Percentiles rank a stretch among this genome's conserved stretches.
phyloP scores from a whole-genome alignment of 768 basidiomycete genomes.

The Rhodotorula kratochvilovae region DNA sequence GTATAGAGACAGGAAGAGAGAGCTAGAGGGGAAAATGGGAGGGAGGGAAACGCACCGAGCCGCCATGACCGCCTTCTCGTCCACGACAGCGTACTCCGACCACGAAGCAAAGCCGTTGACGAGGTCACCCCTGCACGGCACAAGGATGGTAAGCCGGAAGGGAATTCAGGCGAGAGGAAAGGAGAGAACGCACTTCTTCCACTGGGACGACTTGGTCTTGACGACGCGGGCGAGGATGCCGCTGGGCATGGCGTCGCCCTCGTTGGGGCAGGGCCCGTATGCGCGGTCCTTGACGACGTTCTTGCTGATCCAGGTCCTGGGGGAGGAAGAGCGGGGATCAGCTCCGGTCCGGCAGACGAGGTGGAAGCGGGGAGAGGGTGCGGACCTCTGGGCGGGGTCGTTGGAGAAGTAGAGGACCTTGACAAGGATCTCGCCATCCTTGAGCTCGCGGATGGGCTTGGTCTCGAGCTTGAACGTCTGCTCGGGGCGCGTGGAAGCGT shows the following conservation, averaged over 20 bases:
- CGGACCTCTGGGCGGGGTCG: slow-evolving; percentile 43
- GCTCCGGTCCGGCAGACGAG: too few relatives aligned
- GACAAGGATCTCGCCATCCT: slow-evolving; percentile 42
- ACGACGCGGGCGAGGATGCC: slow-evolving; percentile 18
- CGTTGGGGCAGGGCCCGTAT: slow-evolving; percentile 20
- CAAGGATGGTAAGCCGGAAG: background rate
- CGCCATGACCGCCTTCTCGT: background rate
- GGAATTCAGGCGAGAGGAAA: rapidly evolving
- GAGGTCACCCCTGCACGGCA: background rate
- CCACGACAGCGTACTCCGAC: slow-evolving; percentile 10
- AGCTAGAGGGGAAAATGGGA: background rate
- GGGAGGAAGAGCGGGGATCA: too few relatives aligned
- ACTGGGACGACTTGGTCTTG: slow-evolving; percentile 10
- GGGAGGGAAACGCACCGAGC: background rate
- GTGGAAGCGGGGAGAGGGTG: too few relatives aligned
- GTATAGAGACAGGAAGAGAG: background rate
- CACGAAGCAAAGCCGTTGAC: slow-evolving; percentile 4
- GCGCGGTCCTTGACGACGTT: slow-evolving; percentile 14
- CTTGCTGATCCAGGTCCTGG: slow-evolving; percentile 35
- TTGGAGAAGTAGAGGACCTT: slow-evolving; percentile 42
- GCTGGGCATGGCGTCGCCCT: slow-evolving; percentile 22
- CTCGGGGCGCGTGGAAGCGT: background rate
- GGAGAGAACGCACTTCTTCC: background rate
- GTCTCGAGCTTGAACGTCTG: slow-evolving; percentile 23
- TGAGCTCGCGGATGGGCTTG: background rate